phyloP scores from a whole-genome alignment of 257 asterid genomes.

The Nicotiana obtusifolia region DNA sequence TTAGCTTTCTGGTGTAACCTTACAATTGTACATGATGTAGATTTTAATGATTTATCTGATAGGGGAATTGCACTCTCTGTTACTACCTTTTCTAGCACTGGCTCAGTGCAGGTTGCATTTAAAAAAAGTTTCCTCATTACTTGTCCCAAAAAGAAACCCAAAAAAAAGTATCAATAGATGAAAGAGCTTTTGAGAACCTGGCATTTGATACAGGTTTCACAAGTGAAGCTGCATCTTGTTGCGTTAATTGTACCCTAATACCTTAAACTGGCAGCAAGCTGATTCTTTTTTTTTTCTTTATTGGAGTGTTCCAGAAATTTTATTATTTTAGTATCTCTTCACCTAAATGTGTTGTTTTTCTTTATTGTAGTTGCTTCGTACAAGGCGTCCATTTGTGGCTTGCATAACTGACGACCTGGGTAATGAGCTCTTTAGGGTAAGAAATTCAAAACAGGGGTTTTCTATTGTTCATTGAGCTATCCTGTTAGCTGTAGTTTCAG shows the following conservation, averaged over 20 bases:
- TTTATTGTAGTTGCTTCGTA: conserved; percentile 67
- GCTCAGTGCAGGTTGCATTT: neutral
- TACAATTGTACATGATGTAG: neutral
- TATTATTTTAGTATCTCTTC: neutral
- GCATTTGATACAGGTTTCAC: neutral
- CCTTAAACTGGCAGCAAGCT: neutral
- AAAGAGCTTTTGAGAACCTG: neutral
- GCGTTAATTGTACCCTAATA: neutral
- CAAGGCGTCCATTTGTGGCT: conserved; percentile 89
- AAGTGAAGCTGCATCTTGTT: conserved; percentile 7
- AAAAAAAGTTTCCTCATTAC: neutral
- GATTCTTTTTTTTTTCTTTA: neutral
- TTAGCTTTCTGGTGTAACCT: neutral
- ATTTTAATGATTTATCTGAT: neutral
- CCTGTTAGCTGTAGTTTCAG: neutral
- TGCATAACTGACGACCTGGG: conserved; percentile 68
- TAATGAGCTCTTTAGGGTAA: conserved; percentile 77
- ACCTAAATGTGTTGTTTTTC: conserved; percentile 2
- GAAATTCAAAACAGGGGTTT: conserved; percentile 12
- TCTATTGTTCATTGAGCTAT: neutral
- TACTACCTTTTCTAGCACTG: neutral
- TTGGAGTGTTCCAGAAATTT: neutral
- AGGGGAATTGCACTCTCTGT: neutral
- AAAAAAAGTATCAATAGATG: neutral
- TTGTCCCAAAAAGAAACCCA: neutral